phyloP scores from a whole-genome alignment of 805 yeast genomes.

The Sugiyamaella americana region DNA sequence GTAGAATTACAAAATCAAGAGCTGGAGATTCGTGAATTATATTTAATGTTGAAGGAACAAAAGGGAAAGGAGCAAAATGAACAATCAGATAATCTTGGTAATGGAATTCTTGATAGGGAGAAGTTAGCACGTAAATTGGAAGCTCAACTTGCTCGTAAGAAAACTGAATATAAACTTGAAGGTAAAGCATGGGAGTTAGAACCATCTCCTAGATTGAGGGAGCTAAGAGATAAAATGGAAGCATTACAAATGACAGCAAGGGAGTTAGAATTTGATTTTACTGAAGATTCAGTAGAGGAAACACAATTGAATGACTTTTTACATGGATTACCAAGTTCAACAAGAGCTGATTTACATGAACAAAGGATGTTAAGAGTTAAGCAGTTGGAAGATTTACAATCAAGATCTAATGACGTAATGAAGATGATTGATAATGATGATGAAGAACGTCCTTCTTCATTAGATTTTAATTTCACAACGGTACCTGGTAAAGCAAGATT shows the following conservation, averaged over 20 bases:
- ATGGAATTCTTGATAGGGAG: slow-evolving; percentile 31
- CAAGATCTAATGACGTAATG: slow-evolving; percentile 57
- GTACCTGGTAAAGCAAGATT: slow-evolving; percentile 22
- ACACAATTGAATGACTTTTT: slow-evolving; percentile 26
- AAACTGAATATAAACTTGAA: slow-evolving; percentile 37
- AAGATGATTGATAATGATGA: slow-evolving; percentile 26
- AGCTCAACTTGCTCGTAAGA: slow-evolving; percentile 30
- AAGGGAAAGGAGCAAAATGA: slow-evolving; percentile 3
- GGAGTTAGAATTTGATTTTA: slow-evolving; percentile 77
- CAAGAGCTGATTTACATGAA: slow-evolving; percentile 37
- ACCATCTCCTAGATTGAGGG: slow-evolving; percentile 70
- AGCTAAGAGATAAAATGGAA: slow-evolving; percentile 77
- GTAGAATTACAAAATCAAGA: slow-evolving; percentile 40
- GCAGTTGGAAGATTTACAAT: slow-evolving; percentile 64
- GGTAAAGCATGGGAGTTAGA: slow-evolving; percentile 47
- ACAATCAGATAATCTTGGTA: slow-evolving; percentile 5
- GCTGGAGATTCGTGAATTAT: slow-evolving; percentile 52
- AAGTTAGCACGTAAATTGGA: slow-evolving; percentile 29
- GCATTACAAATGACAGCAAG: slow-evolving; percentile 78
- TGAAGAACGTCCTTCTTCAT: not conserved
- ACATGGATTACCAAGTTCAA: slow-evolving; percentile 5
- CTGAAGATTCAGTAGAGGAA: slow-evolving; percentile 53
- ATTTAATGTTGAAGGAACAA: slow-evolving; percentile 48
- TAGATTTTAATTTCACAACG: slow-evolving; percentile 13
- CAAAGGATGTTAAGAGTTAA: slow-evolving; percentile 60